Base-by-base conservation (phyloP, 2,329 filamentous ascomycete genomes). In the Stachybotrys echinatus region DNA sequence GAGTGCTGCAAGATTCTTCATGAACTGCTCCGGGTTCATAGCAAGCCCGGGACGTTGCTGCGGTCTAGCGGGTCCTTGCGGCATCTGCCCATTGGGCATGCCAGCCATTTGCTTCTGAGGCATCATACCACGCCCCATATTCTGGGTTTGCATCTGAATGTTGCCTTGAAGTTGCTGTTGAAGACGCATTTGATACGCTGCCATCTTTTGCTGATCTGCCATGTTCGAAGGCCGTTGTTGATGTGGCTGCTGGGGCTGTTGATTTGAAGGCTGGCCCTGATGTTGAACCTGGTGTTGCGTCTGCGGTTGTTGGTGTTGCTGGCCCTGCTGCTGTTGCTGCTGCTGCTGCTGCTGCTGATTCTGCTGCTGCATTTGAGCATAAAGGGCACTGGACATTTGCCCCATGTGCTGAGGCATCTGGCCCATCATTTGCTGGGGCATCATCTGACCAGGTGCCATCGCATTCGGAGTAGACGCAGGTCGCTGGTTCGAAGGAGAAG, bases 161-260 rank as follows among this genome's bases (percentile, higher is more conserved):
- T 74, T 76, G 10, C 68, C 67, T 53, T 88, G 83, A 39, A 87
- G 78, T 60, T 92, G 88, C 50, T 87, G 83, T 60, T 95, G 88
- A 48, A 95, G 69, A 53, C 89, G 87, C 82, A 95, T 88, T 58
- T 95, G 89, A 61, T 95, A 92, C 45, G 86, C 71, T 50, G 83
- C 77, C 65, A 90, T 79, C 60, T 90, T 87, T 55, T 90, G 84
- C 61, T 89, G 85, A 39, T 89, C 86, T 54, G 88, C 58, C 51
- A 68, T 59, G 18, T 55, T 58, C 38, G 60, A 57, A 27, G 59
- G 49, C 21, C 50, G 58, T 40, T 77, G 27, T 75, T 74, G 55
- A 79, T 74, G 49, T 77, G 78, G 47, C 69, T 55, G 73, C 49
- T 75, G 74, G 61, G 10, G 45, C 70, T 67, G 42, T 52, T 54